phyloP scores from a whole-genome alignment of 1,284 basidiomycete species.

The Irpex sp. region DNA sequence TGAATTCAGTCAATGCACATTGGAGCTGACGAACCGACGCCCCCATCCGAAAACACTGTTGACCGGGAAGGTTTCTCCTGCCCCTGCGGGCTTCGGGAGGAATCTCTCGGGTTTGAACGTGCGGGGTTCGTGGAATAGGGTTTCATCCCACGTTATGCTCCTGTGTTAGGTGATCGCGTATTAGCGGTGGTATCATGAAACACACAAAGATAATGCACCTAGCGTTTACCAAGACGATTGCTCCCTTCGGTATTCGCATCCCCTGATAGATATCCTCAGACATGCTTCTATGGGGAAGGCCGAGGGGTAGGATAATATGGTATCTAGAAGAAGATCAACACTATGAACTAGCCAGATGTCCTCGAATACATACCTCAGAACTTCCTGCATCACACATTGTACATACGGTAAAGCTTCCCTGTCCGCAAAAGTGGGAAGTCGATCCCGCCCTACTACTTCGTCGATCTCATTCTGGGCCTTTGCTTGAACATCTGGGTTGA shows the following conservation, averaged over 20 bases:
- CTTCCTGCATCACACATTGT: slow-evolving; percentile 17
- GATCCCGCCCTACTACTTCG: slow-evolving; percentile 17
- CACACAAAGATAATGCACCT: no score
- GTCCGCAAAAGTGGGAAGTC: slow-evolving; percentile 21
- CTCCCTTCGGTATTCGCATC: slow-evolving; percentile 14
- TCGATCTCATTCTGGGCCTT: slow-evolving; percentile 22
- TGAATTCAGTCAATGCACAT: no score
- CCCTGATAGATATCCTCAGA: slow-evolving; percentile 15
- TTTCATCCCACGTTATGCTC: slow-evolving; percentile 20
- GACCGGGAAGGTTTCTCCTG: neutral
- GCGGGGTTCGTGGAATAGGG: slow-evolving; percentile 23
- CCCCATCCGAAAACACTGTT: slow-evolving; percentile 18
- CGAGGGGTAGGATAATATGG: slow-evolving; percentile 9
- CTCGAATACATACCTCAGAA: slow-evolving; percentile 18
- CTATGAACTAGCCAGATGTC: no score
- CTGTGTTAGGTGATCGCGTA: no score
- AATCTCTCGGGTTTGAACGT: slow-evolving; percentile 25
- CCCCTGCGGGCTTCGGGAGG: slow-evolving; percentile 5
- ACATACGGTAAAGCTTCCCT: slow-evolving; percentile 23
- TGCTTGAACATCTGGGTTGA: slow-evolving; percentile 18
- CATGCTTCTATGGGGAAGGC: neutral
- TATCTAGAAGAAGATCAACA: no score
- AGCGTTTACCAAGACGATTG: slow-evolving; percentile 11
- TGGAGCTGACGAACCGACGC: neutral
- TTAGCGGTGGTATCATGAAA: no score